These are phyloP conservation scores for Arachnomyces sp. DNA, from an alignment of 2,329 filamentous ascomycete species.

Conservation along the genomic window DNA sequence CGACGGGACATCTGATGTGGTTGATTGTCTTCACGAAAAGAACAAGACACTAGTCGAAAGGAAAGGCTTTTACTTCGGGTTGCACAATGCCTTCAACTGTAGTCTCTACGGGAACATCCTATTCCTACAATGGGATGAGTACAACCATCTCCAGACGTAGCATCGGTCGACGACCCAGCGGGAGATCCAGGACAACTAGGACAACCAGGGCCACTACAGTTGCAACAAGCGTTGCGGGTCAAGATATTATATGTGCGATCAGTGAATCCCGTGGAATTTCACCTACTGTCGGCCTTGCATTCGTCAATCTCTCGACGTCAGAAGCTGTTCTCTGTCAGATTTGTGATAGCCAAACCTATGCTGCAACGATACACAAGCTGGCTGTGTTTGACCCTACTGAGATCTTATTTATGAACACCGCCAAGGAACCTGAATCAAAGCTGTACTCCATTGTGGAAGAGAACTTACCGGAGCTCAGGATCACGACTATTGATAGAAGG, in stretches of 20 bases:
- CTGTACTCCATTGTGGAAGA: conserved; percentile 67
- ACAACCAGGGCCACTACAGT: conserved; percentile 48
- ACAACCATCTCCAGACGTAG: conserved; percentile 11
- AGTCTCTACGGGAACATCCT: conserved; percentile 1
- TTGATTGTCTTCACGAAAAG: no score
- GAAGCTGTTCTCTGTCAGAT: conserved; percentile 84
- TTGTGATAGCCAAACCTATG: conserved; percentile 85
- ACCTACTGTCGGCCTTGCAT: conserved; percentile 74
- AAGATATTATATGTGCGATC: conserved; percentile 79
- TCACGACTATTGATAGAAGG: conserved; percentile 61
- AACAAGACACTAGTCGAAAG: no score
- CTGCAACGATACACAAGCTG: conserved; percentile 79
- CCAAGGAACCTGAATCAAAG: conserved; percentile 63
- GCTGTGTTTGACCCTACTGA: conserved; percentile 69
- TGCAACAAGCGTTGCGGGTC: conserved; percentile 47
- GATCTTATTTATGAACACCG: conserved; percentile 67
- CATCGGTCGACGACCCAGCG: conserved; percentile 27
- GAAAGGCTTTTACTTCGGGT: no score
- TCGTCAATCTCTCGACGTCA: conserved; percentile 76
- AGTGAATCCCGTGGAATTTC: conserved; percentile 81
- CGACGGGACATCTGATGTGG: no score
- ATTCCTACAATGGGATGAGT: conserved; percentile 8
- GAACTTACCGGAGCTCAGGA: conserved; percentile 54
- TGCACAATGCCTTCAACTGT: conserved; percentile 1
- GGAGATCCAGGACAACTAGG: conserved; percentile 43